These are phyloP conservation scores for Viola pubescens DNA, from an alignment of 441 rosid species.

Conservation along the genomic window DNA sequence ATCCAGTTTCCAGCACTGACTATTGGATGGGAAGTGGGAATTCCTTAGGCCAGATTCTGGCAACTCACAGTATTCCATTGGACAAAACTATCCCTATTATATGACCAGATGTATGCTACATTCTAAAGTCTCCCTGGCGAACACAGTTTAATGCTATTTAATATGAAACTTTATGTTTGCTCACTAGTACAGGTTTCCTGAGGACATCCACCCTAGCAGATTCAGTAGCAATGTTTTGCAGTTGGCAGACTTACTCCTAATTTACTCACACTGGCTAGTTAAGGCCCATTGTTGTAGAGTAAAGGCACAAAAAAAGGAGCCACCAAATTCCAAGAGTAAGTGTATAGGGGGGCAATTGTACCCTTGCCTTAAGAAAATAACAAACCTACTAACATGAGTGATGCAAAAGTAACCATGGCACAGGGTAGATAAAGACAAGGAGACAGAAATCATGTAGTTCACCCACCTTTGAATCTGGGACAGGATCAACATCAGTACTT, in stretches of 20 bases:
- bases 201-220: not conserved
- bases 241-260: not conserved
- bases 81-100: not conserved
- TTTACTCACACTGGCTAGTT: not conserved
- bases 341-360: not conserved
- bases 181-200: too few relatives aligned
- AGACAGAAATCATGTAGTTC: not conserved
- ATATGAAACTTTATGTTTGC: too few relatives aligned
- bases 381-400: not conserved
- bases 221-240: not conserved
- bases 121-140: too few relatives aligned
- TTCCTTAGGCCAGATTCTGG: not conserved
- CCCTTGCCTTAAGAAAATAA: not conserved
- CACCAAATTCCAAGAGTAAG: not conserved
- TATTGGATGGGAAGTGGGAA: not conserved
- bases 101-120: not conserved
- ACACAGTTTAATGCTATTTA: too few relatives aligned
- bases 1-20: not conserved
- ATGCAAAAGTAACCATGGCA: constrained; percentile 2
- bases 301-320: not conserved
- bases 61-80: not conserved
- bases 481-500: constrained; percentile 32
- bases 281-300: not conserved
- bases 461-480: constrained; percentile 35
- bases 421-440: constrained; percentile 2